Conservation (phyloP, 331 rosid species). For the Malus hybrid region DNA sequence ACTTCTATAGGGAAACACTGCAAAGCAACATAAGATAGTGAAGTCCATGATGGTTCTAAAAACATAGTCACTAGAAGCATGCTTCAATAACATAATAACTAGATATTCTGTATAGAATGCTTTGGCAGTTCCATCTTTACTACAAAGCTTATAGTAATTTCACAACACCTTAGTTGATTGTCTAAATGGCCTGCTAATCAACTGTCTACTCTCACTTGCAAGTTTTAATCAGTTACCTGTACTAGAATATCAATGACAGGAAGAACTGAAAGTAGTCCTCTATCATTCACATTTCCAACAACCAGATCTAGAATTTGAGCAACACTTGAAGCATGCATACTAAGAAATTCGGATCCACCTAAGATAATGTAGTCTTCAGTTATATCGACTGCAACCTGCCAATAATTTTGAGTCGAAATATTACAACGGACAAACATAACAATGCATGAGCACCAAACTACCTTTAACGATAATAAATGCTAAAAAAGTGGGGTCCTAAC, state of each 20-base stretch:
- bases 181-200: not conserved
- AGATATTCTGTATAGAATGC: not conserved
- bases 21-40: constrained; percentile 18
- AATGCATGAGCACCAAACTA: not conserved
- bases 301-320: constrained; percentile 81
- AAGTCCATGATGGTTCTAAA: not conserved
- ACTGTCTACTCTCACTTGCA: not conserved
- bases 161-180: not conserved
- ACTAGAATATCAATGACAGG: constrained; percentile 82
- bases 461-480: not conserved
- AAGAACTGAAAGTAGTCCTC: constrained; percentile 69
- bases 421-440: not conserved
- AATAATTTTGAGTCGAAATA: constrained; percentile 17
- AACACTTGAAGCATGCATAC: constrained; percentile 69
- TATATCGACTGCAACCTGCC: constrained; percentile 74
- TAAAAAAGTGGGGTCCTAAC: not conserved
- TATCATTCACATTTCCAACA: constrained; percentile 88
- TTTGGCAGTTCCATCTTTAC: not conserved
- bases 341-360: constrained; percentile 81
- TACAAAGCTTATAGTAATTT: not conserved
- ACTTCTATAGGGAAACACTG: constrained; percentile 89
- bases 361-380: constrained; percentile 80
- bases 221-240: constrained; percentile 43
- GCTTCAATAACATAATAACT: not conserved
- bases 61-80: not conserved